Evolutionary conservation across 441 rosid species (phyloP), one percentile per base, ranked within the genome.

Genomic region (Erodium texanum): DNA sequence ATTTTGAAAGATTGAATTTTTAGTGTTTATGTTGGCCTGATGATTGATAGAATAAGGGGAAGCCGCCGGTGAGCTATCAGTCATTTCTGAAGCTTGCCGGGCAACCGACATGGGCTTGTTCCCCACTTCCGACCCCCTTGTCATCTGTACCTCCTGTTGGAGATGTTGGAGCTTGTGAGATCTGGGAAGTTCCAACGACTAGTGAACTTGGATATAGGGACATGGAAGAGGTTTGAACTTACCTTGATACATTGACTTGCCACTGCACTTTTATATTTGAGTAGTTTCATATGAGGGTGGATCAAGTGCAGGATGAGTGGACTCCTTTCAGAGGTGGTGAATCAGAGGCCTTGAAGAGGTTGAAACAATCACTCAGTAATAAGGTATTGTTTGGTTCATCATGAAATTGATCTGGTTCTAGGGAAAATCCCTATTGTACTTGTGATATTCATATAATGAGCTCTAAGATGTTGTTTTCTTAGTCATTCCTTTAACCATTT

Each of bases 321-420:
- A 74, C 84, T 67, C 95, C 96, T 65, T 89, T 93, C 76, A 85
- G 74, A 82, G 99, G 99, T 15, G 97, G 99, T 59, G 99, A 93
- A 77, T 79, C 90, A 10, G 92, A 85, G 79, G 96, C 89, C 10
- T 74, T 93, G 79, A 81, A 71, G 68, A 85, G 90, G 71, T 69
- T 93, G 81, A 79, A 59, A 62, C 90, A 85, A 77, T 83, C 89
- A 32, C 75, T 89, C 43, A 70, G 77, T 69, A 73, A 89, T 74
- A 81, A 91, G 92, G 97, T 88, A 27, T 4, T 4, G 4, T 27
- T 27, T 27, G 29, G 29, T 27, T 27, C 29, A 27, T 27, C 29
- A 4, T 27, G 29, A n/a, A n/a, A 68, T 12, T 12, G 5, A 5
- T 45, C n/a, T 45, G 2, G n/a, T 45, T 45, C 52, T 45, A 0